phyloP scores from a whole-genome alignment of 805 yeast genomes.

The Zygoascus biomembranicola region DNA sequence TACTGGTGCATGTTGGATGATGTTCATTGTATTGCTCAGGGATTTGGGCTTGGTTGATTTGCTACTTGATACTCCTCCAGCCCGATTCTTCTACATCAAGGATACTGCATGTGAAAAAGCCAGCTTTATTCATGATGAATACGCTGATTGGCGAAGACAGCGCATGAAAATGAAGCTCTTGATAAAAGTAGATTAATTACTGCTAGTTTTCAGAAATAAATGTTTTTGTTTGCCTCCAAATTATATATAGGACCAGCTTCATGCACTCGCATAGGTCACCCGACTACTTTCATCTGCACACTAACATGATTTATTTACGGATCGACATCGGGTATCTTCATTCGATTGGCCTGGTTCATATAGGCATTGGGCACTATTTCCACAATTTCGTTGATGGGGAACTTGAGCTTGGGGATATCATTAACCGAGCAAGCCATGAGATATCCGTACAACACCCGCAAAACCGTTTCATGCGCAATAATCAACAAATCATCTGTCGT shows the following conservation, averaged over 20 bases:
- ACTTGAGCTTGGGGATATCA: slow-evolving; percentile 74
- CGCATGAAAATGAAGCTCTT: slow-evolving; percentile 22
- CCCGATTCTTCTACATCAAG: slow-evolving; percentile 33
- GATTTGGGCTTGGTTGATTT: slow-evolving; percentile 61
- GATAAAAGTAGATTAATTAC: slow-evolving; percentile 16
- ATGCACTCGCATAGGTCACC: no score
- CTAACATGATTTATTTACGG: no score
- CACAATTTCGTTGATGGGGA: slow-evolving; percentile 75
- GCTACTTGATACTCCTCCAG: slow-evolving; percentile 52
- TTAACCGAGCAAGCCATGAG: slow-evolving; percentile 83
- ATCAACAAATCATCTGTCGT: slow-evolving; percentile 72
- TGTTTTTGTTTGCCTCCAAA: not conserved
- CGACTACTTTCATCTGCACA: no score
- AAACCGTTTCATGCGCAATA: slow-evolving; percentile 86
- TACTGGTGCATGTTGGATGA: slow-evolving; percentile 52
- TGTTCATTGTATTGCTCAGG: slow-evolving; percentile 45
- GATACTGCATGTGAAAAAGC: slow-evolving; percentile 29
- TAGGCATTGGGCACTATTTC: slow-evolving; percentile 86
- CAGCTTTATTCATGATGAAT: slow-evolving; percentile 26
- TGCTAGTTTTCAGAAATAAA: not conserved
- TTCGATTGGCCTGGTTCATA: slow-evolving; percentile 21
- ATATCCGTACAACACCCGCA: slow-evolving; percentile 87
- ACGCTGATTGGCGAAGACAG: slow-evolving; percentile 23
- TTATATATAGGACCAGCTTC: no score
- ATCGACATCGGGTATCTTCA: slow-evolving; percentile 18